Evolutionary conservation across 192 early-diverging fungal genomes (phyloP), one percentile per base, ranked within the genome.

Genomic region (Geranomyces variabilis): DNA sequence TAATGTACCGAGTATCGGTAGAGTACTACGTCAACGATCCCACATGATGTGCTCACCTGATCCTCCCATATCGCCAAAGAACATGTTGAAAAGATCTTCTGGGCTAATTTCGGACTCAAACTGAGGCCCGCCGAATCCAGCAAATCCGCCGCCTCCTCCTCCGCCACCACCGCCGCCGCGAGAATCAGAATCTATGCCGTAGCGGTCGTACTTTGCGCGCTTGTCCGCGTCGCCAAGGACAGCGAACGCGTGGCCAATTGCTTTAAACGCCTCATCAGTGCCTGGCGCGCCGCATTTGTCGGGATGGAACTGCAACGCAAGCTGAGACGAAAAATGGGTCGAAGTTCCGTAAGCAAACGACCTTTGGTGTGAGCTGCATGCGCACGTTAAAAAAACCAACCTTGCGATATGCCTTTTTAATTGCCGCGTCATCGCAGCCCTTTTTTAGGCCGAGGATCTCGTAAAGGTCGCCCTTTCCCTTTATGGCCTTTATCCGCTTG

Each of bases 81-180:
- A 98, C 92, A 94, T 94, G 73, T 95, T 94, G 78, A 98, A 95
- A 24, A 98, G 72, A 41, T 98, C 96, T 75, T 98, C 96, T 10
- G 96, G 94, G 21, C 87, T 88, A 26, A 96, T 84, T 73, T 96
- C 96, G 17, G 91, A 87, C 55, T 82, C 85, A 48, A 81, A 80
- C 26, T 62, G 66, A 29, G 53, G 36, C 33, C 75, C 70, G 33
- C 68, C 72, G 49, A 78, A 78, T 43, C 74, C 68, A 44, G 76
- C 70, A 41, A 63, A 57, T 31, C 69, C 64, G 49, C 72, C 59
- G 46, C 79, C 80, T 33, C 83, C 81, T 12, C 75, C 70, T 13
- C 70, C 76, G 17, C 81, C 79, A 13, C 76, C 75, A 33, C 78
- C 74, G 28, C 79, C 79, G 0, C 64, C 70, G 0, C 63, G 55